Evolutionary conservation across 108 stramenopile species (phyloP), one percentile per base, ranked within the genome.

Genomic region (Conticribra weissflogii): DNA sequence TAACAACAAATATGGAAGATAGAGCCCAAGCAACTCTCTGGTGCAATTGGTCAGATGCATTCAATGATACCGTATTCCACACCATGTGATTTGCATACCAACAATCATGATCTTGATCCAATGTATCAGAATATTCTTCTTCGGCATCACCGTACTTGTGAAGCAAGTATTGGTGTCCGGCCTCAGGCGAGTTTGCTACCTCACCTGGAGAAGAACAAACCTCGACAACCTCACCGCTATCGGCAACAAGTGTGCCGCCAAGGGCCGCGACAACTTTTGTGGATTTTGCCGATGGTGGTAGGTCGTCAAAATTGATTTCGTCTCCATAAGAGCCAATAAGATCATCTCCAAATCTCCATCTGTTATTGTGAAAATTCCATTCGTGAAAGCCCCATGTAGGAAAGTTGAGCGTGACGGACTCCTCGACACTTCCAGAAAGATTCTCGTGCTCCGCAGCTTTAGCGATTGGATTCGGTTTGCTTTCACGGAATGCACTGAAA

Each of bases 21-120:
- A 84, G 69, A 2, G 72, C 83, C 78, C 78, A 84, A 23, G 83
- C 80, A 4, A 84, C 76, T 19, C 83, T 57, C 31, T 84, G 83
- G 12, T 80, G 60, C 24, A 84, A 54, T 54, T 84, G 83, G 54
- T 84, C 83, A 15, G 32, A 36, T 24, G 78, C 78, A 27, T 21
- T 29, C 28, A 76, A 15, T 3, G 68, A 54, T 0, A 79, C 57
- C n/a, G 67, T 74, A 18, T 59, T 60, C 66, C 72, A 83, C 19
- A 79, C 56, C 54, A 72, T 55, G 30, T 63, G 46, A 66, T 69
- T 66, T 17, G 51, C 32, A 30, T 27, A 44, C 74, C 63, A 63
- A 33, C 61, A 55, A 1, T 68, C 74, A 21, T 76, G 74, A 53
- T 76, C 74, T 60, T 76, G 74, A 31, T 76, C 74, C n/a, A 76